A percentile compares a stretch with the other conserved stretches of the same genome.
Conservation (phyloP, 306 rosid genomes). For the Fragaria ananassa region DNA sequence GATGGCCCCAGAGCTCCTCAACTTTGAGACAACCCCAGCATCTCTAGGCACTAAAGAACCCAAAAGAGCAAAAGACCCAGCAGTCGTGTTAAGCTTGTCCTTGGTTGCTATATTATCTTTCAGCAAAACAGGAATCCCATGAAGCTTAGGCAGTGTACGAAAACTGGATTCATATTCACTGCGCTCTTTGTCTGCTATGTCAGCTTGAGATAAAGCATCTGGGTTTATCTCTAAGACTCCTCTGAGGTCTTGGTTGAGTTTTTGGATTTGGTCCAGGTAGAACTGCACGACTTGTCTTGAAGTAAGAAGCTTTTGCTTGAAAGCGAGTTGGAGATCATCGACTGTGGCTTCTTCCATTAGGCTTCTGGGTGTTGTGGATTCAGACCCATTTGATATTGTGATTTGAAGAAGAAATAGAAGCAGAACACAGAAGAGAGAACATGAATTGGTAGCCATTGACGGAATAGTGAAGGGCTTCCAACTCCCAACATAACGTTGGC, state of each 20-base stretch:
- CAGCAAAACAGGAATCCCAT: slow-evolving; percentile 63
- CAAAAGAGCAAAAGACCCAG: slow-evolving; percentile 58
- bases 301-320: slow-evolving; percentile 42
- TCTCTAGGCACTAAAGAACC: slow-evolving; percentile 64
- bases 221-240: slow-evolving; percentile 28
- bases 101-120: slow-evolving; percentile 69
- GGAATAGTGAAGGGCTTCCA: neutral
- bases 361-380: neutral
- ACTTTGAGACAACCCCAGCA: slow-evolving; percentile 52
- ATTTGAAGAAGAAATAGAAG: neutral
- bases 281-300: slow-evolving; percentile 59
- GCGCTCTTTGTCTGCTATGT: slow-evolving; percentile 24
- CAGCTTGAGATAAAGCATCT: neutral
- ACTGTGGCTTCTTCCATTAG: slow-evolving; percentile 49
- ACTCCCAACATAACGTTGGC: no score
- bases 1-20: slow-evolving; percentile 68
- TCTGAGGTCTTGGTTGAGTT: slow-evolving; percentile 38
- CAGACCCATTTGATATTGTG: neutral
- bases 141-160: slow-evolving; percentile 28
- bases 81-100: slow-evolving; percentile 63
- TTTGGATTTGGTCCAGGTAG: slow-evolving; percentile 40
- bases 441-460: neutral
- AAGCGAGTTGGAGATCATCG: slow-evolving; percentile 49
- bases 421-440: neutral
- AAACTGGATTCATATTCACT: slow-evolving; percentile 36